Conservation (phyloP, 2,329 filamentous ascomycete species). For the Peltaster fructicola region DNA sequence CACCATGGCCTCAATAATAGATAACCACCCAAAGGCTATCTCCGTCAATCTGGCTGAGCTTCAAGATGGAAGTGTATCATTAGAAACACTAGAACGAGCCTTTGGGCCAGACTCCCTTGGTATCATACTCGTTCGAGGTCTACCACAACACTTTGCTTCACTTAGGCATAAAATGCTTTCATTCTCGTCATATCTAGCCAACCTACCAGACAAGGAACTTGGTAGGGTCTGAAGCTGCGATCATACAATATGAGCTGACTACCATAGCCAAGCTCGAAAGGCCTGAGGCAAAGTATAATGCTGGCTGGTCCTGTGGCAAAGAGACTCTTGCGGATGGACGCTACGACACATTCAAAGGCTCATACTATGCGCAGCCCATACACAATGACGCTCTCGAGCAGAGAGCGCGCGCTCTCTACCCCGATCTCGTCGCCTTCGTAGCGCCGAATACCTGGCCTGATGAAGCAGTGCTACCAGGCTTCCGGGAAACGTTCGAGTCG, state of each 20-base stretch:
- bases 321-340: slow-evolving; percentile 63
- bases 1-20: no score
- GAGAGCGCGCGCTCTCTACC: slow-evolving; percentile 34
- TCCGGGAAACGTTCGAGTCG: slow-evolving; percentile 52
- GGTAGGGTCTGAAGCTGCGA: slow-evolving; percentile 29
- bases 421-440: slow-evolving; percentile 74
- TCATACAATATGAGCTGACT: background rate
- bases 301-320: slow-evolving; percentile 66
- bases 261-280: slow-evolving; percentile 28
- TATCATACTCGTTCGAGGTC: slow-evolving; percentile 80
- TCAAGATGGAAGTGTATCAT: slow-evolving; percentile 38
- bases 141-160: slow-evolving; percentile 53
- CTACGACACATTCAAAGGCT: slow-evolving; percentile 65
- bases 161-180: slow-evolving; percentile 61
- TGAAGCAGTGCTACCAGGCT: slow-evolving; percentile 52
- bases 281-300: slow-evolving; percentile 38
- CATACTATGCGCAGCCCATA: slow-evolving; percentile 57
- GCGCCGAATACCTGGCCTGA: slow-evolving; percentile 79
- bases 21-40: slow-evolving; percentile 17
- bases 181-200: slow-evolving; percentile 77
- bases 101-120: slow-evolving; percentile 84
- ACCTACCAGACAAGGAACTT: slow-evolving; percentile 53
- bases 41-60: slow-evolving; percentile 29
- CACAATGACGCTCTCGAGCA: slow-evolving; percentile 44
- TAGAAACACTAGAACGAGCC: slow-evolving; percentile 53